Conservation (phyloP, 192 early-diverging fungal genomes). For the Backusella tarrabulga region DNA sequence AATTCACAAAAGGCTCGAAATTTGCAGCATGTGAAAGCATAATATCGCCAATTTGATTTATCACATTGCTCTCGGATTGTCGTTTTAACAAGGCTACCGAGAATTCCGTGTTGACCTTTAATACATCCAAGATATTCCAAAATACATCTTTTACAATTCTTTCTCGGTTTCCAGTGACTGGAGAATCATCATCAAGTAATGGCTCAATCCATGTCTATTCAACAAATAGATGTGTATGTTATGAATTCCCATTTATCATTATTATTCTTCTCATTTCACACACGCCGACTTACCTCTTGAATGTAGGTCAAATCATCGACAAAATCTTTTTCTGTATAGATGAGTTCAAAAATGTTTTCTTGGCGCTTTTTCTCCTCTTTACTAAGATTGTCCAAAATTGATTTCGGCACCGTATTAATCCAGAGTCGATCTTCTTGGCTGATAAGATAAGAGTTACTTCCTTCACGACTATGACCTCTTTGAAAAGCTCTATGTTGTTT, state of each 20-base stretch:
- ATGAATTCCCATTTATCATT: neutral
- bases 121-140: slow-evolving; percentile 71
- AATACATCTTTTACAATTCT: slow-evolving; percentile 69
- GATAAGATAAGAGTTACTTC: slow-evolving; percentile 5
- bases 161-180: slow-evolving; percentile 51
- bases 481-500: neutral
- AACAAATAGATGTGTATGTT: neutral
- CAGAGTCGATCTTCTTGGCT: slow-evolving; percentile 73
- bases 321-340: slow-evolving; percentile 91
- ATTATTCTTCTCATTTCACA: neutral
- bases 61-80: slow-evolving; percentile 64
- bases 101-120: slow-evolving; percentile 61
- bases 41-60: slow-evolving; percentile 83
- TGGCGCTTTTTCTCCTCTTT: slow-evolving; percentile 84
- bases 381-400: slow-evolving; percentile 69
- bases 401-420: slow-evolving; percentile 77
- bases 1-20: slow-evolving; percentile 80
- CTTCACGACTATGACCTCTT: slow-evolving; percentile 6
- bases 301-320: slow-evolving; percentile 84
- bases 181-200: slow-evolving; percentile 58
- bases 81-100: slow-evolving; percentile 55
- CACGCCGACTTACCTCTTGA: slow-evolving; percentile 51
- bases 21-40: slow-evolving; percentile 69
- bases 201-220: slow-evolving; percentile 64
- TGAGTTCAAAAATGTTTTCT: slow-evolving; percentile 91